Conservation (phyloP, 1,139 yeast species). For the Yamadazyma sp. region DNA sequence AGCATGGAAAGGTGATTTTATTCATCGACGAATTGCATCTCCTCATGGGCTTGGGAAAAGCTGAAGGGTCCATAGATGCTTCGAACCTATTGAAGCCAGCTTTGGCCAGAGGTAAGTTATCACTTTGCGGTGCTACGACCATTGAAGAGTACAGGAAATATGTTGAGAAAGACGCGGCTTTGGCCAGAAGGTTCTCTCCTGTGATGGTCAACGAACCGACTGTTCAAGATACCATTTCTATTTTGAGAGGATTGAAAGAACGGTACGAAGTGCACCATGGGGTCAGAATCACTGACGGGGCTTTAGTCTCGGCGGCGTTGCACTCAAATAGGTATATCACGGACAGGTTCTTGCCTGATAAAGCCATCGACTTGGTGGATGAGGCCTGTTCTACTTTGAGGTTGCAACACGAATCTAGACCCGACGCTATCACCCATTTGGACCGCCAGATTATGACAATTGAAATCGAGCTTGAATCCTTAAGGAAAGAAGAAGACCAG, state of each 20-base stretch:
- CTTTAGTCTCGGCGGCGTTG: conserved; percentile 90
- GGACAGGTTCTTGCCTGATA: conserved; percentile 90
- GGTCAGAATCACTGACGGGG: conserved; percentile 91
- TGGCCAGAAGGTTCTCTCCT: conserved; percentile 90
- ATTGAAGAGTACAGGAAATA: conserved; percentile 83
- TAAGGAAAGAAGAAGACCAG: conserved; percentile 88
- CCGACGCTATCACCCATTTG: conserved; percentile 86
- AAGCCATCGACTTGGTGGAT: conserved; percentile 93
- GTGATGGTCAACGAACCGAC: conserved; percentile 88
- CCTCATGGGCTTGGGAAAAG: conserved; percentile 87
- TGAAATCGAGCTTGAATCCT: conserved; percentile 89
- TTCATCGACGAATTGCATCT: conserved; percentile 94
- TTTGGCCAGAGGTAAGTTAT: conserved; percentile 86
- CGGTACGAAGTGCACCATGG: conserved; percentile 97
- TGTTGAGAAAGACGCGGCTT: conserved; percentile 89
- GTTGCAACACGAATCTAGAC: conserved; percentile 94
- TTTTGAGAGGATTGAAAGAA: conserved; percentile 89
- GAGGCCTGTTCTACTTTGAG: conserved; percentile 96
- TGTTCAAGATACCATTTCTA: conserved; percentile 88
- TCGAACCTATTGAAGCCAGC: conserved; percentile 92
- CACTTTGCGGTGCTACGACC: conserved; percentile 96
- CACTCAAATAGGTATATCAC: conserved; percentile 89
- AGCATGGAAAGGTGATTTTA: conserved; percentile 73
- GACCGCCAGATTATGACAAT: conserved; percentile 92
- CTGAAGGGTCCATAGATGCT: conserved; percentile 96